Evolutionary conservation across 768 basidiomycete genomes (phyloP), one percentile per base, ranked within the genome.

Genomic region (Melanogaster broomeanus): DNA sequence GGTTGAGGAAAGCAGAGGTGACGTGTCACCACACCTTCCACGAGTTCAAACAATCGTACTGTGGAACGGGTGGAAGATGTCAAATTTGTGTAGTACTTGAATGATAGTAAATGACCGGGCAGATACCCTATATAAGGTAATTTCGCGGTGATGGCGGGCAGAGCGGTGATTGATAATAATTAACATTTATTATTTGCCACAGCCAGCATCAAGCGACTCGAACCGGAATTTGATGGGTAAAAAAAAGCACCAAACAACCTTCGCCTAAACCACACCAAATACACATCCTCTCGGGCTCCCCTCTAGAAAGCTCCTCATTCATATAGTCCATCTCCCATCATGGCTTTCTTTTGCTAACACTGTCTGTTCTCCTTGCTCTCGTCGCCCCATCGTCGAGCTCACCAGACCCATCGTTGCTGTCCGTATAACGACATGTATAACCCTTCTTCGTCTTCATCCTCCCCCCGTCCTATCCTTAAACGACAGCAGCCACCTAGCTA

Each of bases 391-490:
- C 43, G 28, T 44, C 43, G 43, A 44, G 43, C 28, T 44, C 18
- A 13, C 40, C 34, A 27, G 16, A 30, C 18, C 24, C 22, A 31
- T 39, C 30, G 28, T 40, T 51, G 34, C 30, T 28, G 21, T 46
- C 11, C 19, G 21, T 18, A 10, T 39, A 38, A 24, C 35, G 44
- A 48, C 38, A 59, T 59, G 55, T 44, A 57, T 52, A 28, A 44
- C 18, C 28, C 42, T 18, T 51, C 51, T 18, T 38, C 46, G 5
- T 52, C 47, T 3, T 48, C 45, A 7, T 45, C 42, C 7, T 18
- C 42, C 4, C 81, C 79, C 38, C 76, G 80, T 53, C 81, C 83
- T 49, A 84, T 84, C 54, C 77, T 85, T 70, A 86, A 86, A 63
- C 79, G 75, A 33, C 60, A 70, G 39, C 56, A 69, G 31, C 51